Conservation (phyloP, 23 red algal species). For the Gracilaria caudata region DNA sequence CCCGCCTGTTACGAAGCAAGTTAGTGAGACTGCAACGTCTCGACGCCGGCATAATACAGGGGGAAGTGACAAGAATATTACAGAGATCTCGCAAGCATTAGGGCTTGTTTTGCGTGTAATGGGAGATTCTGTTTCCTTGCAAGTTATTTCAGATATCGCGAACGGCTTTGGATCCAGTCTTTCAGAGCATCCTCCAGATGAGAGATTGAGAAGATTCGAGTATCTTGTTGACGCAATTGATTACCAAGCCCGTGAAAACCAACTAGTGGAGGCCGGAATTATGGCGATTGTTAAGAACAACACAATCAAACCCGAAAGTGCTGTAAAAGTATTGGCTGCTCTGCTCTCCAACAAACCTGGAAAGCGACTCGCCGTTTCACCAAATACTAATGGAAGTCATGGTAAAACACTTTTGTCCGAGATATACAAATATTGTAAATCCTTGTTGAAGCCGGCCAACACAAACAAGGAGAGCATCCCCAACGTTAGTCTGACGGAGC, state of each 20-base stretch:
- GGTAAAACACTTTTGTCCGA: neutral
- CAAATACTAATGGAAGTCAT: too few species aligned
- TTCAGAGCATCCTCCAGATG: slow-evolving; percentile 3
- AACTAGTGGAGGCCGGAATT: slow-evolving; percentile 3
- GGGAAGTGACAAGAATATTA: slow-evolving; percentile 16
- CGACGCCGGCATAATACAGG: neutral
- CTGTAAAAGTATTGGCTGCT: neutral
- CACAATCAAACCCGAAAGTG: neutral
- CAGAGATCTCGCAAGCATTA: slow-evolving; percentile 15
- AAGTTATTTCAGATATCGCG: slow-evolving; percentile 30
- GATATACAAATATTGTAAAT: neutral
- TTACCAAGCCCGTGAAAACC: neutral
- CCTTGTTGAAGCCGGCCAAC: neutral
- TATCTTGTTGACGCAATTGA: slow-evolving; percentile 5
- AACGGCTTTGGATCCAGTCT: neutral
- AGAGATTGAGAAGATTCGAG: slow-evolving; percentile 22
- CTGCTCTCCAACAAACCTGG: slow-evolving; percentile 1
- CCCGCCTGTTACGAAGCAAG: slow-evolving; percentile 17
- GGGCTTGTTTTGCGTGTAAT: slow-evolving; percentile 25
- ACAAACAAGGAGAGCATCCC: neutral
- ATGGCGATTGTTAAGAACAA: neutral
- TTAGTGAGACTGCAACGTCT: neutral
- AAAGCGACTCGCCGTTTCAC: neutral
- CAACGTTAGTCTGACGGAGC: too few species aligned
- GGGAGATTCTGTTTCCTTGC: neutral